A percentile compares a stretch with the other conserved stretches of the same genome.
These are phyloP conservation scores for Trypanosoma rangeli DNA, from an alignment of 208 protist genomes.

Conservation along the genomic window DNA sequence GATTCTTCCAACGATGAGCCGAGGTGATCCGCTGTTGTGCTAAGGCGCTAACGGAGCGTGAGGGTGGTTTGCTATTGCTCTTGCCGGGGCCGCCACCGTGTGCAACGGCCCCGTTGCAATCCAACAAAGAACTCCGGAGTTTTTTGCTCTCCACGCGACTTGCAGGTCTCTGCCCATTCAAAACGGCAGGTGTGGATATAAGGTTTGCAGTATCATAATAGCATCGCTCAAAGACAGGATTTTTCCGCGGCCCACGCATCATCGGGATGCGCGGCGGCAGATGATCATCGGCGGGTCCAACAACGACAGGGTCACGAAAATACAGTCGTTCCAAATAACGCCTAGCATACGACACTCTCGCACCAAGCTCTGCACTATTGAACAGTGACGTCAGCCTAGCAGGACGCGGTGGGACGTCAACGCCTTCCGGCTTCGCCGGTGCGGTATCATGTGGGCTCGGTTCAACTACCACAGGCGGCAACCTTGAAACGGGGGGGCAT, in stretches of 20 bases:
- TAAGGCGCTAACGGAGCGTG: not conserved
- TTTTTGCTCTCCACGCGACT: not conserved
- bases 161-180: not conserved
- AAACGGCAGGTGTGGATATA: not conserved
- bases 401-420: constrained; percentile 16
- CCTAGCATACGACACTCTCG: constrained; percentile 32
- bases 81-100: not conserved
- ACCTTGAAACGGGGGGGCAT: not conserved
- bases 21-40: not conserved
- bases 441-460: not conserved
- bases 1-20: not conserved
- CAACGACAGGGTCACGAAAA: constrained; percentile 22
- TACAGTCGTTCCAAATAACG: constrained; percentile 56
- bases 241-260: not conserved
- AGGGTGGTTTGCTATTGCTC: no score
- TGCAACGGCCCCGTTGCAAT: not conserved
- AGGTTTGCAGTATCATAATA: constrained; percentile 7
- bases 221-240: not conserved
- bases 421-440: not conserved
- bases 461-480: not conserved
- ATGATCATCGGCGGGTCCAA: not conserved
- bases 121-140: not conserved
- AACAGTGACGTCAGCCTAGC: constrained; percentile 16
- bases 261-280: not conserved
- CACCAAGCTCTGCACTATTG: not conserved